A percentile compares a stretch with the other conserved stretches of the same genome.
Evolutionary conservation across 495 filamentous ascomycete genomes (phyloP).

Genomic region (Penicillium cinerascens): DNA sequence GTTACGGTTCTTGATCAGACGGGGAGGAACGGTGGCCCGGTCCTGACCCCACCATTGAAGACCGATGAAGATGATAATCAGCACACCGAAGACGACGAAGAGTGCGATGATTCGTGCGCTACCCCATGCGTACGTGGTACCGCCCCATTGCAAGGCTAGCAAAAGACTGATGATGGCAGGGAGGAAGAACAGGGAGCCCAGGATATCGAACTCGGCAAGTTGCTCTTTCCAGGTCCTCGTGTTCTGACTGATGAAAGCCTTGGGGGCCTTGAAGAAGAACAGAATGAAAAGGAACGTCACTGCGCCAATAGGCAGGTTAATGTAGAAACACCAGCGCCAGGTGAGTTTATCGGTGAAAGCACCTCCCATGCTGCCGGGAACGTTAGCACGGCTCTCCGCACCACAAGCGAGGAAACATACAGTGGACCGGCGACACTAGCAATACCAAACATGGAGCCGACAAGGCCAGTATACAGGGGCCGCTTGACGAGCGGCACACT

Average conservation of each 20-base stretch:
- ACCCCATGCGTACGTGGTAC: slow-evolving; percentile 63
- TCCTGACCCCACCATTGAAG: slow-evolving; percentile 67
- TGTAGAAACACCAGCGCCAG: slow-evolving; percentile 65
- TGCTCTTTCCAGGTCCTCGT: slow-evolving; percentile 42
- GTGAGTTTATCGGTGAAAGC: slow-evolving; percentile 59
- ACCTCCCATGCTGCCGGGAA: slow-evolving; percentile 37
- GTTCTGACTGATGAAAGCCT: slow-evolving; percentile 27
- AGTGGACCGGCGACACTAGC: slow-evolving; percentile 74
- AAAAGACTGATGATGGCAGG: slow-evolving; percentile 69
- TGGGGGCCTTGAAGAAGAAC: slow-evolving; percentile 57
- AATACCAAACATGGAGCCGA: slow-evolving; percentile 80
- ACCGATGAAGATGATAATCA: slow-evolving; percentile 58
- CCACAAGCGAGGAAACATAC: slow-evolving; percentile 13
- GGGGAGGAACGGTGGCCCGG: slow-evolving; percentile 71
- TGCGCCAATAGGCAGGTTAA: slow-evolving; percentile 66
- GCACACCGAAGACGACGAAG: slow-evolving; percentile 64
- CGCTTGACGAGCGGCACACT: slow-evolving; percentile 68
- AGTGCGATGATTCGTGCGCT: slow-evolving; percentile 65
- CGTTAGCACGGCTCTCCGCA: background rate
- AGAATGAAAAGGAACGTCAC: slow-evolving; percentile 58
- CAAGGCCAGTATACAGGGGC: slow-evolving; percentile 67
- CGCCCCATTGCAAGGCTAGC: slow-evolving; percentile 85
- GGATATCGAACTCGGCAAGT: slow-evolving; percentile 58
- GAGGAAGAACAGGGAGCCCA: slow-evolving; percentile 65
- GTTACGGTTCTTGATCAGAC: slow-evolving; percentile 68